A percentile compares a stretch with the other conserved stretches of the same genome.
Conservation (phyloP, 495 filamentous ascomycete species). For the Penicillium macrosclerotiorum region DNA sequence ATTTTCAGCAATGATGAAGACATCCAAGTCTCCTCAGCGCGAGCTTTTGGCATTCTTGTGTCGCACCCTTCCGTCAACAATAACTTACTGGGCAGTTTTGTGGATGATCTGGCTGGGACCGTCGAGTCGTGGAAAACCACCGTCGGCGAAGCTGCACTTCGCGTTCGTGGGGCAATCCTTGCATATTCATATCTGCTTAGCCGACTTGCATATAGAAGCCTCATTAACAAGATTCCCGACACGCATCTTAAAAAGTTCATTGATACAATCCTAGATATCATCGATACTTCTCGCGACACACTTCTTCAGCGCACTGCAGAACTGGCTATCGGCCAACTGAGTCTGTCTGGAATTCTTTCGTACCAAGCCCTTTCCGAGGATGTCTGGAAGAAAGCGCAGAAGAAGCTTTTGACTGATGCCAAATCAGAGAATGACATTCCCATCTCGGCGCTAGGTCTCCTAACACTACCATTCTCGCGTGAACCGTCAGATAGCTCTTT, state of each 20-base stretch:
- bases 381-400: conserved; percentile 47
- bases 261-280: conserved; percentile 41
- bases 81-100: conserved; percentile 33
- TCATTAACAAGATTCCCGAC: conserved; percentile 27
- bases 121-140: conserved; percentile 53
- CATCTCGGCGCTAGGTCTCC: conserved; percentile 70
- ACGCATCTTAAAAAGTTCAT: conserved; percentile 38
- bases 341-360: conserved; percentile 61
- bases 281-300: conserved; percentile 52
- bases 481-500: conserved; percentile 24
- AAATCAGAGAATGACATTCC: conserved; percentile 79
- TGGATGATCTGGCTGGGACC: conserved; percentile 38
- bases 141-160: conserved; percentile 58
- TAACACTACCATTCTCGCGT: conserved; percentile 52
- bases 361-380: conserved; percentile 35
- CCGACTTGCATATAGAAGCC: conserved; percentile 51
- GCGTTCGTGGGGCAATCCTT: conserved; percentile 58
- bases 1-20: conserved; percentile 68
- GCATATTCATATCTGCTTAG: conserved; percentile 60
- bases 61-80: conserved; percentile 55
- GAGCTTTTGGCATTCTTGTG: conserved; percentile 74
- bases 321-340: conserved; percentile 69
- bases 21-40: conserved; percentile 60
- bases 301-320: conserved; percentile 59
- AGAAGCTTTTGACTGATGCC: conserved; percentile 62